These are phyloP conservation scores for Microbotryum lychnidis-dioicae DNA, from an alignment of 1,284 basidiomycete species.

Conservation along the genomic window DNA sequence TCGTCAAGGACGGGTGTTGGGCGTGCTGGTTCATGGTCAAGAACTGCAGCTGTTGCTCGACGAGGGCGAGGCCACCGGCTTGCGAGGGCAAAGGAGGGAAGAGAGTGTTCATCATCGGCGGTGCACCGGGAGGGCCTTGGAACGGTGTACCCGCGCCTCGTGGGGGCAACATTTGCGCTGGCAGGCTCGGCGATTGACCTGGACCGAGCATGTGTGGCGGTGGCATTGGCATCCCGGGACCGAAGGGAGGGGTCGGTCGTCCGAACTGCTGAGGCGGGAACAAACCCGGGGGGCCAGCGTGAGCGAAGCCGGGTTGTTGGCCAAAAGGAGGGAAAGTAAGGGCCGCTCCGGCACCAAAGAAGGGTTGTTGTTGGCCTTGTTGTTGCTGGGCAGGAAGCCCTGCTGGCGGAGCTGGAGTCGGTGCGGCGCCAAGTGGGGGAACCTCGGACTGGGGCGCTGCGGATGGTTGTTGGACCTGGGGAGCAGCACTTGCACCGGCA, in stretches of 20 bases:
- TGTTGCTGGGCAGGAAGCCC: too few relatives aligned
- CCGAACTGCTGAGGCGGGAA: too few relatives aligned
- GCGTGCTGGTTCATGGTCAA: constrained; percentile 13
- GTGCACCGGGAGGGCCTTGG: not conserved
- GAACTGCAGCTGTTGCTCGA: constrained; percentile 22
- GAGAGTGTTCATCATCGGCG: constrained; percentile 16
- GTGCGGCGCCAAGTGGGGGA: too few relatives aligned
- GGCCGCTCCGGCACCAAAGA: too few relatives aligned
- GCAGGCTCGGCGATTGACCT: not conserved
- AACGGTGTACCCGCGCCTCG: not conserved
- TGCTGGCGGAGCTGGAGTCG: too few relatives aligned
- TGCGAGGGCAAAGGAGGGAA: constrained; percentile 18
- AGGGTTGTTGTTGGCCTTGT: too few relatives aligned
- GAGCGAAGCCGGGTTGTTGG: too few relatives aligned
- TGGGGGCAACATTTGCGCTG: not conserved
- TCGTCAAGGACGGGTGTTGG: constrained; percentile 28
- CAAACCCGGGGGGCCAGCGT: too few relatives aligned
- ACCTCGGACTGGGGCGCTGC: too few relatives aligned
- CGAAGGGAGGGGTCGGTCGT: constrained; percentile 9
- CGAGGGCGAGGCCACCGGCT: not conserved
- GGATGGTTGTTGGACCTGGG: not conserved
- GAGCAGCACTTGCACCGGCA: not conserved
- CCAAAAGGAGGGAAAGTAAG: too few relatives aligned
- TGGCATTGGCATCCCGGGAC: not conserved
- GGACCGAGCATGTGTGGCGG: not conserved